Evolutionary conservation across 495 filamentous ascomycete genomes (phyloP).

Genomic region (Tetracladium setigerum): DNA sequence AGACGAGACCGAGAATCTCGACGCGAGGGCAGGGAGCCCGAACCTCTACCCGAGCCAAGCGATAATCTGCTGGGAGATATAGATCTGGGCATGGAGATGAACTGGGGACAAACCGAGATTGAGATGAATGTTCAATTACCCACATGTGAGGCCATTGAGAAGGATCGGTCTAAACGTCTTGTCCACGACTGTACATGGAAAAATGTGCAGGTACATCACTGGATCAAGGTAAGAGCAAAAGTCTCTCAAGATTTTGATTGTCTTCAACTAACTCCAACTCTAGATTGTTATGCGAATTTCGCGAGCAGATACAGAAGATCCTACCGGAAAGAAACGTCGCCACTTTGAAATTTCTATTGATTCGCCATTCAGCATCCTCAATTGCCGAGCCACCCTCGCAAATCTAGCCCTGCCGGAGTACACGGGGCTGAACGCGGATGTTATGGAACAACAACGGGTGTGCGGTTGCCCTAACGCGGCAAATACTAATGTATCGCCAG

Average conservation of each 20-base stretch:
- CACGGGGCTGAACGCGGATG: constrained; percentile 35
- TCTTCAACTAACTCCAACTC: constrained; percentile 20
- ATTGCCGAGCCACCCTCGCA: constrained; percentile 85
- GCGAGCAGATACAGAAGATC: constrained; percentile 72
- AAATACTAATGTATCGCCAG: constrained; percentile 13
- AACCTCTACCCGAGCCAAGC: constrained; percentile 36
- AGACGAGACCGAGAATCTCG: constrained; percentile 32
- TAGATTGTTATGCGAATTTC: constrained; percentile 97
- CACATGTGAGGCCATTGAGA: constrained; percentile 82
- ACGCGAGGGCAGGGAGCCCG: constrained; percentile 23
- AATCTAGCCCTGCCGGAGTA: constrained; percentile 89
- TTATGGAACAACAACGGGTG: constrained; percentile 33
- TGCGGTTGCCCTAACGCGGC: constrained; percentile 73
- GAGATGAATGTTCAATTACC: constrained; percentile 95
- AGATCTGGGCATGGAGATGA: constrained; percentile 49
- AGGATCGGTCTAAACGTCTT: constrained; percentile 63
- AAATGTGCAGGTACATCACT: constrained; percentile 94
- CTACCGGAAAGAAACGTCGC: constrained; percentile 65
- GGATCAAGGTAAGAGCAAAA: constrained; percentile 77
- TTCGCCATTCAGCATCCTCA: constrained; percentile 92
- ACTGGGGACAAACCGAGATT: constrained; percentile 86
- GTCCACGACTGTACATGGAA: constrained; percentile 95
- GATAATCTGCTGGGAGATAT: constrained; percentile 82
- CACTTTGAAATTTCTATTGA: constrained; percentile 99
- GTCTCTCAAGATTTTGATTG: constrained; percentile 4